Percentiles rank a stretch among this genome's conserved stretches.
Evolutionary conservation across 2,329 filamentous ascomycete species (phyloP).

Genomic region (Cladophialophora immunda): DNA sequence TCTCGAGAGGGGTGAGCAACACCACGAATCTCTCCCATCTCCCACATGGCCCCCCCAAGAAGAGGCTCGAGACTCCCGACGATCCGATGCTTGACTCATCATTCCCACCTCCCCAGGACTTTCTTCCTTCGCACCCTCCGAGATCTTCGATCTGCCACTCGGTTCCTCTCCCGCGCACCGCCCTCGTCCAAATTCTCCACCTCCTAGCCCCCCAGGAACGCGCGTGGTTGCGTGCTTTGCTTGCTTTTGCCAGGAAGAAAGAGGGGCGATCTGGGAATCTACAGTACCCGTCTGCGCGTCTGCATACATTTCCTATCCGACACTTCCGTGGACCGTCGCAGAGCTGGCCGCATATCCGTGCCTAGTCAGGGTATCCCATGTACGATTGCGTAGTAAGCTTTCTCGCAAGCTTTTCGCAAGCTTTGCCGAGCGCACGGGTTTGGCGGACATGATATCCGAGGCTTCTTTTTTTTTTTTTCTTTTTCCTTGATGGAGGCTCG

Average conservation of each 20-base stretch:
- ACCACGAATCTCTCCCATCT: neutral
- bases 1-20: no score
- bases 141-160: neutral
- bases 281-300: no score
- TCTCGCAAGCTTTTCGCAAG: constrained; percentile 19
- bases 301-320: no score
- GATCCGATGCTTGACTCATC: neutral
- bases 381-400: constrained; percentile 16
- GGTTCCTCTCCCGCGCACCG: neutral
- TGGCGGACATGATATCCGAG: constrained; percentile 14
- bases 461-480: neutral
- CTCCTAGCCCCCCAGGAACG: neutral
- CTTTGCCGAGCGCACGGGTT: constrained; percentile 5
- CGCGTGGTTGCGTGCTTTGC: no score
- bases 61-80: no score
- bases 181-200: neutral
- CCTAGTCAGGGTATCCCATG: no score
- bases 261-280: neutral
- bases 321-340: no score
- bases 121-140: neutral
- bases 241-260: neutral
- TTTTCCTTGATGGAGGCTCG: neutral
- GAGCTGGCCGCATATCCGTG: no score
- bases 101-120: neutral
- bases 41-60: no score